These are phyloP conservation scores for Boletus fagicola DNA, from an alignment of 768 basidiomycete genomes.

Conservation along the genomic window DNA sequence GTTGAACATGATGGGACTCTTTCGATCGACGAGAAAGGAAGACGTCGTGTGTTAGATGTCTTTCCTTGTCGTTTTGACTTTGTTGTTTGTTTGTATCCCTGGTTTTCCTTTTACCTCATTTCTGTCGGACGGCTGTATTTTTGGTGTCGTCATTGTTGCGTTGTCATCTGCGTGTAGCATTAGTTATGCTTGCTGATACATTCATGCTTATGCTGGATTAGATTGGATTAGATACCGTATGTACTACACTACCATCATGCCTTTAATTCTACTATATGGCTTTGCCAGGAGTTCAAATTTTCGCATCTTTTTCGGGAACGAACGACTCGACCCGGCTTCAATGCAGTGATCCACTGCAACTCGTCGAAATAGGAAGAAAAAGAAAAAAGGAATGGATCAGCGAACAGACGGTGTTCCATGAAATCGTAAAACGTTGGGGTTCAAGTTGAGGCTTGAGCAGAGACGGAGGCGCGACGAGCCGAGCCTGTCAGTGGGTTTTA, in stretches of 20 bases:
- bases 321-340: too few species aligned
- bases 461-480: too few species aligned
- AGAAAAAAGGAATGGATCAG: too few species aligned
- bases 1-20: conserved; percentile 31
- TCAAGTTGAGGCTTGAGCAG: too few species aligned
- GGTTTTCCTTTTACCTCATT: not conserved
- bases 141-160: not conserved
- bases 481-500: too few species aligned
- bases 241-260: not conserved
- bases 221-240: not conserved
- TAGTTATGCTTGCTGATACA: not conserved
- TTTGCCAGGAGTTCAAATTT: not conserved
- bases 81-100: not conserved
- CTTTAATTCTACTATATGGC: not conserved
- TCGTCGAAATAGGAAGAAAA: too few species aligned
- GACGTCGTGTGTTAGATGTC: conserved; percentile 3
- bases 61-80: not conserved
- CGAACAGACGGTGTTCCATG: too few species aligned
- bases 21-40: conserved; percentile 30
- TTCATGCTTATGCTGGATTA: not conserved
- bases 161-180: not conserved
- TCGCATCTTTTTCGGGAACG: too few species aligned
- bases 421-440: too few species aligned
- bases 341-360: too few species aligned
- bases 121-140: not conserved